Evolutionary conservation across 2,329 filamentous ascomycete genomes (phyloP).

Genomic region (Tolypocladium paradoxum): DNA sequence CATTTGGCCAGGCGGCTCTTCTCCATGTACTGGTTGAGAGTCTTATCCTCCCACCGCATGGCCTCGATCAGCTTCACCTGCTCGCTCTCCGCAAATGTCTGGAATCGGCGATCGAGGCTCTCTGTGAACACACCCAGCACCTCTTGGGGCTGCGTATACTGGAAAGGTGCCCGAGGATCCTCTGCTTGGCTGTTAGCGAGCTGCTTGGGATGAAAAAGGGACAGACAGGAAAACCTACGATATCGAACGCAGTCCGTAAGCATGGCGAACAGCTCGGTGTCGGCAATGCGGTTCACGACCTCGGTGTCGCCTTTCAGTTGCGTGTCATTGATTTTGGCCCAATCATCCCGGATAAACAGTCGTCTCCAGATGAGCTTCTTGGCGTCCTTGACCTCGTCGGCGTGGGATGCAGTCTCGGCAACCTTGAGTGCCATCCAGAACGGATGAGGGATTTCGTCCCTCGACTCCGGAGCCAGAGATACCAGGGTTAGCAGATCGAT

Average conservation of each 20-base stretch:
- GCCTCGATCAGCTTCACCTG: slow-evolving; percentile 59
- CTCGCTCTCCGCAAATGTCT: slow-evolving; percentile 49
- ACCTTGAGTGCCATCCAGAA: slow-evolving; percentile 66
- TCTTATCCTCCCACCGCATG: slow-evolving; percentile 60
- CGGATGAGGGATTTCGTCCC: slow-evolving; percentile 49
- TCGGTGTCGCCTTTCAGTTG: slow-evolving; percentile 61
- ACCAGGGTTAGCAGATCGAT: slow-evolving; percentile 77
- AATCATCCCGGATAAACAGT: slow-evolving; percentile 74
- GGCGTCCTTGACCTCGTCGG: slow-evolving; percentile 47
- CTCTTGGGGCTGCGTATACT: slow-evolving; percentile 39
- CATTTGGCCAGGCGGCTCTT: slow-evolving; percentile 62
- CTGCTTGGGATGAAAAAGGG: not conserved
- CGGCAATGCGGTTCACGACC: slow-evolving; percentile 48
- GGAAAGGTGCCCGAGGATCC: slow-evolving; percentile 29
- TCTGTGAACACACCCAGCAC: slow-evolving; percentile 50
- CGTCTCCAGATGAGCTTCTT: slow-evolving; percentile 72
- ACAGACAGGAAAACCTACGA: slow-evolving; percentile 37
- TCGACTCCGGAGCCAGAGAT: slow-evolving; percentile 30
- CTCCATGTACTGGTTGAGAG: slow-evolving; percentile 53
- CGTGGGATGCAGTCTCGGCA: slow-evolving; percentile 41
- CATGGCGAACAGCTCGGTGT: slow-evolving; percentile 60
- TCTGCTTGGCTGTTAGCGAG: slow-evolving; percentile 17
- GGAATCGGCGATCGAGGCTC: slow-evolving; percentile 49
- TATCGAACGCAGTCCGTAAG: slow-evolving; percentile 52
- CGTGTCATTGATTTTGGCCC: slow-evolving; percentile 69